Conservation (phyloP, 2,329 filamentous ascomycete species). For the Aspergillus persii region DNA sequence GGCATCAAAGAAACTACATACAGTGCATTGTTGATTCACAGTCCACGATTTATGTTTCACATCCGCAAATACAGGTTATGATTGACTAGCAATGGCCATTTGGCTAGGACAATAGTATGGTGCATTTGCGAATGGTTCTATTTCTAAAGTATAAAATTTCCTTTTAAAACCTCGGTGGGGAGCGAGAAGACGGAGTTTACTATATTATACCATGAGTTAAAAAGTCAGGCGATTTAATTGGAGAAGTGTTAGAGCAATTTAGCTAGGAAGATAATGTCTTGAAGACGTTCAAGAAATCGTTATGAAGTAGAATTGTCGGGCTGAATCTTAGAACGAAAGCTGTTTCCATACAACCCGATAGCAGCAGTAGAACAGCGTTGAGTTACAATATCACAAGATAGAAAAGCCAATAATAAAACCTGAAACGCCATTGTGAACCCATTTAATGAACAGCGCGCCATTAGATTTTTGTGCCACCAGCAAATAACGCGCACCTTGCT, state of each 20-base stretch:
- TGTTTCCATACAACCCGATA: background rate
- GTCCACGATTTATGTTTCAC: constrained; percentile 7
- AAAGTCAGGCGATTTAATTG: background rate
- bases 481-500: background rate
- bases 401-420: constrained; percentile 9
- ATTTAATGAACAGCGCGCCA: constrained; percentile 5
- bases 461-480: constrained; percentile 1
- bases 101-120: constrained; percentile 4
- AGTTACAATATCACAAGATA: constrained; percentile 8
- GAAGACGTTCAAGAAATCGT: background rate
- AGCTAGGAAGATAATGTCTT: background rate
- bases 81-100: constrained; percentile 15
- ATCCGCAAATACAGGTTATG: constrained; percentile 18
- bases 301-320: background rate
- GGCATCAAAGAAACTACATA: constrained; percentile 14
- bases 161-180: background rate
- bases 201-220: background rate
- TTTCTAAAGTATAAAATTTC: background rate
- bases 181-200: background rate
- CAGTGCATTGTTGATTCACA: constrained; percentile 12
- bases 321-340: background rate
- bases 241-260: background rate
- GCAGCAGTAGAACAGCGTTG: background rate
- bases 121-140: background rate
- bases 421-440: constrained; percentile 13